phyloP scores from a whole-genome alignment of 345 rosid species.

The Melaleuca quinquenervia region DNA sequence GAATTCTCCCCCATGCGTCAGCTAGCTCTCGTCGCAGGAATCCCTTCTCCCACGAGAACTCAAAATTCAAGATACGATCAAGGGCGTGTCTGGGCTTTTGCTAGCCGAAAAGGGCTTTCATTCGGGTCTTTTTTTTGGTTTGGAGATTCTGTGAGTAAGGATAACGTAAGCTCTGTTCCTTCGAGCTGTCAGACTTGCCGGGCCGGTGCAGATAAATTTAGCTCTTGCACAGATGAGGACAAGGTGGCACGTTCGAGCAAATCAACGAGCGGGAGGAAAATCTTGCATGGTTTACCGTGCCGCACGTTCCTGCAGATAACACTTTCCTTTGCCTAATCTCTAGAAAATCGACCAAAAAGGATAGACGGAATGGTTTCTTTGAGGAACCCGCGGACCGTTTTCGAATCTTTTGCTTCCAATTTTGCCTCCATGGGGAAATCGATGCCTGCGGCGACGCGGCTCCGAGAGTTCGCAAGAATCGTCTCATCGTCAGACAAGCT shows the following conservation, averaged over 20 bases:
- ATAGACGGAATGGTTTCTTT: neutral
- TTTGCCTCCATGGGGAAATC: conserved; percentile 49
- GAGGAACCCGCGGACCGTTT: neutral
- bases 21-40: neutral
- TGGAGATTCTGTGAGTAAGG: neutral
- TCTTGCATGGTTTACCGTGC: neutral
- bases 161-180: neutral
- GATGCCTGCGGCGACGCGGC: conserved; percentile 22
- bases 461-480: conserved; percentile 31
- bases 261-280: neutral
- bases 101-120: neutral
- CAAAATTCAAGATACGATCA: neutral
- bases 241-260: neutral
- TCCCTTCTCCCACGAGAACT: neutral
- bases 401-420: neutral
- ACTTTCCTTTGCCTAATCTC: neutral
- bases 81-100: neutral
- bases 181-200: neutral
- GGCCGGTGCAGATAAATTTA: neutral
- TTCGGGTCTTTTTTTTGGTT: neutral
- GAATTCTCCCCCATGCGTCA: neutral
- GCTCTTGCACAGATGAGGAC: neutral
- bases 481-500: conserved; percentile 30
- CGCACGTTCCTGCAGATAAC: neutral
- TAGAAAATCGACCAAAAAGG: neutral